A percentile compares a stretch with the other conserved stretches of the same genome.
These are phyloP conservation scores for Geranium incanum DNA, from an alignment of 441 rosid species.

Conservation along the genomic window DNA sequence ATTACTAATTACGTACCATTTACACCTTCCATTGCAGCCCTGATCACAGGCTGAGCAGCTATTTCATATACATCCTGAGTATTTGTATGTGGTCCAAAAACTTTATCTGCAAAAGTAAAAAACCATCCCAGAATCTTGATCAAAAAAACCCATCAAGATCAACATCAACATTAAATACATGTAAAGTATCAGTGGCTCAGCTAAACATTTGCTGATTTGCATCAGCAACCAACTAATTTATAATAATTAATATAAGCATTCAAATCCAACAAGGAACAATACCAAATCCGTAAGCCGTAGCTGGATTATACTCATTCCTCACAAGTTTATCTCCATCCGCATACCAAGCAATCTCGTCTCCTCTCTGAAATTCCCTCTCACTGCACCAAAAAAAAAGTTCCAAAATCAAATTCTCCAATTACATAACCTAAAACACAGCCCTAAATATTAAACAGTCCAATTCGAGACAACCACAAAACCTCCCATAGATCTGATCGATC, in stretches of 20 bases:
- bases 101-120: constrained; percentile 56
- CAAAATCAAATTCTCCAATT: constrained; percentile 11
- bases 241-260: not conserved
- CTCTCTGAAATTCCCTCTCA: constrained; percentile 86
- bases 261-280: constrained; percentile 12
- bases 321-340: constrained; percentile 92
- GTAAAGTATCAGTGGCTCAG: not conserved
- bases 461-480: constrained; percentile 15
- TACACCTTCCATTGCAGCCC: constrained; percentile 98
- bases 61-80: constrained; percentile 84
- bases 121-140: not conserved
- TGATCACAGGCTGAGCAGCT: constrained; percentile 90
- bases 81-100: constrained; percentile 72
- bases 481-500: constrained; percentile 43
- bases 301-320: constrained; percentile 76
- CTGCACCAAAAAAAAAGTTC: constrained; percentile 30
- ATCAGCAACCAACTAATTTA: constrained; percentile 4
- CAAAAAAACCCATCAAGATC: not conserved
- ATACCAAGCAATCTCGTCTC: constrained; percentile 95
- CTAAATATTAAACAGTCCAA: constrained; percentile 4
- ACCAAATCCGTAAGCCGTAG: constrained; percentile 91
- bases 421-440: constrained; percentile 10
- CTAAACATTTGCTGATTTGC: not conserved
- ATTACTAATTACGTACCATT: constrained; percentile 47
- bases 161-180: not conserved